phyloP scores from a whole-genome alignment of 495 filamentous ascomycete genomes.

The Sabuloglossum arenarium region DNA sequence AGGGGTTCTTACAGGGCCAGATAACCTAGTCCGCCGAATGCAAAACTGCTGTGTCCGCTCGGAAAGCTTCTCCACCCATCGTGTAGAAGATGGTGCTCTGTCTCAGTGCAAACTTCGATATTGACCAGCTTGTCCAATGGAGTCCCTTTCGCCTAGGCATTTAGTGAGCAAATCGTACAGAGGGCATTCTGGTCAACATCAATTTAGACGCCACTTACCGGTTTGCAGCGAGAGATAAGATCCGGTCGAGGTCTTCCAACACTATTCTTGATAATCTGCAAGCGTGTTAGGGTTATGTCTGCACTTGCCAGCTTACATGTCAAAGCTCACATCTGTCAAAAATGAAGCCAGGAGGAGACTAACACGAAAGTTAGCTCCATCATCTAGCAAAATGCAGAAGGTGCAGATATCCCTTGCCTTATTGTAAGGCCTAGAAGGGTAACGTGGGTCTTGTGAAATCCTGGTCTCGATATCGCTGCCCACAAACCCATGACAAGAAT shows the following conservation, averaged over 20 bases:
- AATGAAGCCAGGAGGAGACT: slow-evolving; percentile 52
- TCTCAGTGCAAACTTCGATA: slow-evolving; percentile 63
- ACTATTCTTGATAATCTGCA: slow-evolving; percentile 57
- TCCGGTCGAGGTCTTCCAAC: slow-evolving; percentile 85
- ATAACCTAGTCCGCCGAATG: slow-evolving; percentile 73
- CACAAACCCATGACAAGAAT: slow-evolving; percentile 40
- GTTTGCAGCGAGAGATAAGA: slow-evolving; percentile 71
- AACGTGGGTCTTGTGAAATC: slow-evolving; percentile 66
- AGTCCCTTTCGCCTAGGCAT: slow-evolving; percentile 27
- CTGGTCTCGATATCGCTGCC: slow-evolving; percentile 36
- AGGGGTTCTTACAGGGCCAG: slow-evolving; percentile 32
- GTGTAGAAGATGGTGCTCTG: slow-evolving; percentile 53
- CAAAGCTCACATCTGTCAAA: slow-evolving; percentile 43
- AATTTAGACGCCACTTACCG: slow-evolving; percentile 18
- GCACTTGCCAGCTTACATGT: too few species aligned
- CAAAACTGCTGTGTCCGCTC: slow-evolving; percentile 69
- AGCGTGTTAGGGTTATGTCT: background rate
- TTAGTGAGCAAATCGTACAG: background rate
- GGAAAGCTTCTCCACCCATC: slow-evolving; percentile 92
- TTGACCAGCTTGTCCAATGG: slow-evolving; percentile 45
- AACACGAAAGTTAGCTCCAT: background rate
- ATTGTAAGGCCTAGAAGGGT: slow-evolving; percentile 62
- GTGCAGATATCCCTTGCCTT: slow-evolving; percentile 15
- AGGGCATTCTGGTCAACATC: too few species aligned
- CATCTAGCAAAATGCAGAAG: background rate